Percentiles rank a stretch among this genome's conserved stretches.
Evolutionary conservation across 345 rosid species (phyloP).

Genomic region (Melaleuca quinquenervia): DNA sequence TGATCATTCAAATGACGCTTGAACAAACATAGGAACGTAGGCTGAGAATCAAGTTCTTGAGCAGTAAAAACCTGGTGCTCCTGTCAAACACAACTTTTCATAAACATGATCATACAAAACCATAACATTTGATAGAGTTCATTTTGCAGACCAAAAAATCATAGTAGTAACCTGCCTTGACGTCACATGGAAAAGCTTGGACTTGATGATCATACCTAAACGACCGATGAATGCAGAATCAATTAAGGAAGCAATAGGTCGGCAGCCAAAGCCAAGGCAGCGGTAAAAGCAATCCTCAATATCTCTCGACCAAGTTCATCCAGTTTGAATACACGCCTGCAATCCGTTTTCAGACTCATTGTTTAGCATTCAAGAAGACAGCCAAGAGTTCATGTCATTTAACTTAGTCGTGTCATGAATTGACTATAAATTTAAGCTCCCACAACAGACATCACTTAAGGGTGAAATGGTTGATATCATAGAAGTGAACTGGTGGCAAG

Average conservation of each 20-base stretch:
- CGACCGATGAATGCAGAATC: constrained; percentile 90
- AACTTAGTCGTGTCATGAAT: background rate
- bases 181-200: background rate
- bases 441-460: background rate
- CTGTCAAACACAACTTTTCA: background rate
- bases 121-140: background rate
- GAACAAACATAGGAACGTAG: background rate
- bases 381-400: background rate
- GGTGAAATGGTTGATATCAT: background rate
- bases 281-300: constrained; percentile 69
- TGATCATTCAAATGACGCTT: background rate
- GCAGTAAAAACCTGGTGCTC: background rate
- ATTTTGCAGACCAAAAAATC: background rate
- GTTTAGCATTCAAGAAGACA: background rate
- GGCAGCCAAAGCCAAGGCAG: constrained; percentile 89
- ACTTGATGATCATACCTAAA: constrained; percentile 22
- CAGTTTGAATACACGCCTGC: constrained; percentile 54
- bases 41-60: background rate
- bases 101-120: background rate
- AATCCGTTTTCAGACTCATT: background rate
- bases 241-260: constrained; percentile 81
- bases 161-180: background rate
- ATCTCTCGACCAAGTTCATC: constrained; percentile 76
- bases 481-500: background rate
- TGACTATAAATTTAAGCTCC: background rate